A percentile compares a stretch with the other conserved stretches of the same genome.
Evolutionary conservation across 805 yeast species (phyloP).

Genomic region (Suhomyces sp.): DNA sequence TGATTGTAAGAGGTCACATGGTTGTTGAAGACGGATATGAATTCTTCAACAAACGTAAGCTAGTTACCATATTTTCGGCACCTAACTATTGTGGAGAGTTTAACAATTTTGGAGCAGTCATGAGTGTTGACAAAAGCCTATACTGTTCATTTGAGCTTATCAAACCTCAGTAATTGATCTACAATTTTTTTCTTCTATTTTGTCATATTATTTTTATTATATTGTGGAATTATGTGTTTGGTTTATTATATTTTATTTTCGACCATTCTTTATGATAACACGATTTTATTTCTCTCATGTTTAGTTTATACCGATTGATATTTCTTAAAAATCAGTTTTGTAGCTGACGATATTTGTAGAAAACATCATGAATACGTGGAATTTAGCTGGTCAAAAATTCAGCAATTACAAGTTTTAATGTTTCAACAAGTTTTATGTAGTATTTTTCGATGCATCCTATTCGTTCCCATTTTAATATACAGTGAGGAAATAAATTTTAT

Average conservation of each 20-base stretch:
- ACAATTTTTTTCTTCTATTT: not conserved
- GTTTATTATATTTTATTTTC: not conserved
- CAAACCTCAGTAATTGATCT: conserved; percentile 44
- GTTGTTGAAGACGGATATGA: conserved; percentile 89
- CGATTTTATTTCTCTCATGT: conserved; percentile 7
- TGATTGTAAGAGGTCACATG: conserved; percentile 84
- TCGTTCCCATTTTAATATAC: not conserved
- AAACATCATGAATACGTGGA: too few species aligned
- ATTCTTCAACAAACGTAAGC: conserved; percentile 67
- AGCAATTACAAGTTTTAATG: too few species aligned
- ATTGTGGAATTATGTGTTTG: conserved; percentile 2
- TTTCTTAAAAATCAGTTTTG: too few species aligned
- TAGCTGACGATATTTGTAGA: too few species aligned
- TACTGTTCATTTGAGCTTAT: conserved; percentile 71
- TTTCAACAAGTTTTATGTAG: too few species aligned
- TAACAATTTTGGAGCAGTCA: conserved; percentile 76
- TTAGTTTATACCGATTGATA: conserved; percentile 4
- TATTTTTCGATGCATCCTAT: not conserved
- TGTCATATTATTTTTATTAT: not conserved
- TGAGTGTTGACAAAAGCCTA: conserved; percentile 65
- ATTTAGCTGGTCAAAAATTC: too few species aligned
- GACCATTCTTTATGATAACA: not conserved
- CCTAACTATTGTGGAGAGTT: conserved; percentile 85
- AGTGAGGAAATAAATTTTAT: not conserved
- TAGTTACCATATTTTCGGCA: conserved; percentile 78